These are phyloP conservation scores for Kazachstania sp. DNA, from an alignment of 1,139 yeast species.

Conservation along the genomic window DNA sequence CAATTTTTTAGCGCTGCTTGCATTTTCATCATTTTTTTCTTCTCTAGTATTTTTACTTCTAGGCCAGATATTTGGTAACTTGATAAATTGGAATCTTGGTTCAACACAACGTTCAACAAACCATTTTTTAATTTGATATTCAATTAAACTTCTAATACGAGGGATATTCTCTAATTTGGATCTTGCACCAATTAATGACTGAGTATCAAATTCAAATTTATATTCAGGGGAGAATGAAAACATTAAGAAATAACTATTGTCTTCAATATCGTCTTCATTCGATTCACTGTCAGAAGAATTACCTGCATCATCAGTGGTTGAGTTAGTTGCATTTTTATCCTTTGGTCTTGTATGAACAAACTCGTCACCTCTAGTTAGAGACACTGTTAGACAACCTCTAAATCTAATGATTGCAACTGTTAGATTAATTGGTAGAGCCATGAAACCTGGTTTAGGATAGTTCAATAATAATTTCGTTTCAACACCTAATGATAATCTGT, in stretches of 20 bases:
- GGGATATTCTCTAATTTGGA: slow-evolving; percentile 92
- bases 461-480: slow-evolving; percentile 76
- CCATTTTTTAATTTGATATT: slow-evolving; percentile 76
- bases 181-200: slow-evolving; percentile 83
- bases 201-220: slow-evolving; percentile 74
- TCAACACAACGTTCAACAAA: slow-evolving; percentile 88
- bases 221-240: slow-evolving; percentile 89
- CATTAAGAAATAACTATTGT: slow-evolving; percentile 49
- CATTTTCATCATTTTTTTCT: slow-evolving; percentile 18
- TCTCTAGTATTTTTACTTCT: slow-evolving; percentile 62
- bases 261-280: slow-evolving; percentile 19
- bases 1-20: background rate
- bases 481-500: slow-evolving; percentile 80
- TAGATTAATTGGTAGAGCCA: slow-evolving; percentile 73
- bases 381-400: slow-evolving; percentile 84
- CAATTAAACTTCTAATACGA: slow-evolving; percentile 76
- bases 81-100: slow-evolving; percentile 80
- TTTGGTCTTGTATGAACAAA: slow-evolving; percentile 49
- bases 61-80: slow-evolving; percentile 87
- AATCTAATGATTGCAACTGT: slow-evolving; percentile 85
- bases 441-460: slow-evolving; percentile 78
- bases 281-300: slow-evolving; percentile 10
- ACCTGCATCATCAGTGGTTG: slow-evolving; percentile 19
- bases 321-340: slow-evolving; percentile 13
- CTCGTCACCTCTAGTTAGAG: slow-evolving; percentile 36